Conservation (phyloP, 306 rosid species). For the Vicia faba region DNA sequence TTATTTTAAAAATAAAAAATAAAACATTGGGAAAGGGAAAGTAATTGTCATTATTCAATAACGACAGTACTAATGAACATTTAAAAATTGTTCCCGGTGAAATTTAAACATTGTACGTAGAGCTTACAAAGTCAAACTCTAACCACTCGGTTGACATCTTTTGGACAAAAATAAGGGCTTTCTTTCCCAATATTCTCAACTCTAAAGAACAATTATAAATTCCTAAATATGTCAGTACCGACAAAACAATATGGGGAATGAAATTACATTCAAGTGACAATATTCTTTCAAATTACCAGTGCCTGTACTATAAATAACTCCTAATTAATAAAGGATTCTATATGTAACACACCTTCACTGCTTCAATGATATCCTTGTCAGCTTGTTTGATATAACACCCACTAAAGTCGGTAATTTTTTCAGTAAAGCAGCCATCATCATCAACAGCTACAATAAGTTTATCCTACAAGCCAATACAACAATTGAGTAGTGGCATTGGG, state of each 20-base stretch:
- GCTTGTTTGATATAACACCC: slow-evolving; percentile 87
- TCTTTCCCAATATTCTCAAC: slow-evolving; percentile 10
- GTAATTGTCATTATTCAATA: no score
- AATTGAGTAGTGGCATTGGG: neutral
- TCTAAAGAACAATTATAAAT: slow-evolving; percentile 24
- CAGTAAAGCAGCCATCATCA: slow-evolving; percentile 94
- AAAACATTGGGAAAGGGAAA: no score
- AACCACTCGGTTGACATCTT: neutral
- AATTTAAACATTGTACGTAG: no score
- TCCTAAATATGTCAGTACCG: slow-evolving; percentile 5
- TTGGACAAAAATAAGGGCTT: neutral
- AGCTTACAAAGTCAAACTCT: no score
- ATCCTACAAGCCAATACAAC: slow-evolving; percentile 58
- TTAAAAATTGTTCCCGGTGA: no score
- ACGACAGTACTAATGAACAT: no score
- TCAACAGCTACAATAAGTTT: slow-evolving; percentile 86
- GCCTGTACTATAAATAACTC: slow-evolving; percentile 9
- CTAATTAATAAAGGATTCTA: slow-evolving; percentile 3
- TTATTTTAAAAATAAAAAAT: no score
- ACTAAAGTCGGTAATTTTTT: slow-evolving; percentile 68
- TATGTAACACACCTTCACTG: slow-evolving; percentile 63
- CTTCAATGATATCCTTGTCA: slow-evolving; percentile 82
- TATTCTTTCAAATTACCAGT: slow-evolving; percentile 11
- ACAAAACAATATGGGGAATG: neutral
- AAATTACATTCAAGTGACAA: slow-evolving; percentile 16